Evolutionary conservation across 345 rosid genomes (phyloP), one percentile per base, ranked within the genome.

Genomic region (Excoecaria cochinchinensis): DNA sequence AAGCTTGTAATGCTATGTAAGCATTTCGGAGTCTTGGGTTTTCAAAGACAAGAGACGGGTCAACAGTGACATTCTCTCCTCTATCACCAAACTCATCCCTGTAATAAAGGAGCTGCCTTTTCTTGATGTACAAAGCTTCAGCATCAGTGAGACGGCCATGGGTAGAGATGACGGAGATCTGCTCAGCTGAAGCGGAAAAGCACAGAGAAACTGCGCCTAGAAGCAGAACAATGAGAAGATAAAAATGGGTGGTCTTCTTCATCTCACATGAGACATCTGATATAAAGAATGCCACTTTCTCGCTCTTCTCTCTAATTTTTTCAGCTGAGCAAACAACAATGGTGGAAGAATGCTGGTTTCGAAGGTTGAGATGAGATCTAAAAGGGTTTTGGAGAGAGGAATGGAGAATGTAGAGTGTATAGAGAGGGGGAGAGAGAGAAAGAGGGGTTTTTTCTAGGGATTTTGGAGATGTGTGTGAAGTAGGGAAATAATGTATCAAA

Each of bases 21-120:
- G 82, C 82, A 61, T 70, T 74, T 70, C 67, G 31, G 7, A 69
- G 47, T 46, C 82, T 74, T 4, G 51, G 63, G 21, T 79, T 79
- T 40, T 69, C 75, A 16, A 79, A 79, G 7, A 56, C 71, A 0
- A 79, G 78, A 15, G 73, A 61, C 2, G 78, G 67, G 65, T 91
- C 97, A 5, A 95, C 90, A n/a, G 84, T 86, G 56, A 91, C 94
- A 0, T 57, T 61, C 85, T 91, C 97, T 0, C 97, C 97, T n/a
- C 97, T 85, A 82, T 94, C 97, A 10, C 92, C 97, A 79, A 83
- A 87, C 77, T 90, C 91, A 77, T 94, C 99, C 44, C 87, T 82
- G 92, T 91, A 91, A 84, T 89, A 94, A 56, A 92, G 98, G 31
- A 92, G 97, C 86, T 95, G 99, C 8, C 98, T 93, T 59, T 86